phyloP scores from a whole-genome alignment of 192 early-diverging fungal genomes.

The Paraglomus occultum region DNA sequence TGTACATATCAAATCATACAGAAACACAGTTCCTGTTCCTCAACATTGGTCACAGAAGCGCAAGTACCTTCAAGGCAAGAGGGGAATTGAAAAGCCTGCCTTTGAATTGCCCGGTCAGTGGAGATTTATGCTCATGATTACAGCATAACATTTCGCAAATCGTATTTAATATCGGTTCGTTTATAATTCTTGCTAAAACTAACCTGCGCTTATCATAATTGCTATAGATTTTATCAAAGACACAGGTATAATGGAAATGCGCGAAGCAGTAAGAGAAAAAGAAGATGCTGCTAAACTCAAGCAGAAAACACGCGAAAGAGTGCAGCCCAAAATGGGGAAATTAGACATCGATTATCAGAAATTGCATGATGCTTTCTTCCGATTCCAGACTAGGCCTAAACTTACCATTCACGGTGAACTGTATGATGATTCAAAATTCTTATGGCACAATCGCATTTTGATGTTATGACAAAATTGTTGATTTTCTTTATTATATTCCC shows the following conservation, averaged over 20 bases:
- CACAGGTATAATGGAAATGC: slow-evolving; percentile 97
- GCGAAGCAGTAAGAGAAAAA: slow-evolving; percentile 84
- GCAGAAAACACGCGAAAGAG: slow-evolving; percentile 79
- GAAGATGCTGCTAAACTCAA: slow-evolving; percentile 80
- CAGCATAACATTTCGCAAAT: neutral
- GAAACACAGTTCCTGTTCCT: slow-evolving; percentile 95
- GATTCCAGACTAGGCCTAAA: slow-evolving; percentile 85
- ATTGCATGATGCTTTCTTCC: slow-evolving; percentile 96
- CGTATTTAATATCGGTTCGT: neutral
- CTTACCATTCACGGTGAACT: slow-evolving; percentile 76
- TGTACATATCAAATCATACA: slow-evolving; percentile 84
- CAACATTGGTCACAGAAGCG: slow-evolving; percentile 95
- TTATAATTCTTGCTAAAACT: too few species aligned
- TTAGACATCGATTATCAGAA: slow-evolving; percentile 97
- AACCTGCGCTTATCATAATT: neutral
- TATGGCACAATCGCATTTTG: neutral
- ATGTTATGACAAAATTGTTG: neutral
- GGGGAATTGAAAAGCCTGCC: slow-evolving; percentile 93
- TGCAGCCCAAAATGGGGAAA: slow-evolving; percentile 95
- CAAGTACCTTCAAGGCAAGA: slow-evolving; percentile 96
- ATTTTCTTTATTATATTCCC: slow-evolving; percentile 1
- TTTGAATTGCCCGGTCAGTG: slow-evolving; percentile 81
- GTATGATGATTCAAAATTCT: slow-evolving; percentile 46
- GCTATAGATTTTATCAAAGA: slow-evolving; percentile 88
- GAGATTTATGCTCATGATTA: neutral